A percentile compares a stretch with the other conserved stretches of the same genome.
Evolutionary conservation across 2,329 filamentous ascomycete genomes (phyloP).

Genomic region (Aspergillus spinulosporus): DNA sequence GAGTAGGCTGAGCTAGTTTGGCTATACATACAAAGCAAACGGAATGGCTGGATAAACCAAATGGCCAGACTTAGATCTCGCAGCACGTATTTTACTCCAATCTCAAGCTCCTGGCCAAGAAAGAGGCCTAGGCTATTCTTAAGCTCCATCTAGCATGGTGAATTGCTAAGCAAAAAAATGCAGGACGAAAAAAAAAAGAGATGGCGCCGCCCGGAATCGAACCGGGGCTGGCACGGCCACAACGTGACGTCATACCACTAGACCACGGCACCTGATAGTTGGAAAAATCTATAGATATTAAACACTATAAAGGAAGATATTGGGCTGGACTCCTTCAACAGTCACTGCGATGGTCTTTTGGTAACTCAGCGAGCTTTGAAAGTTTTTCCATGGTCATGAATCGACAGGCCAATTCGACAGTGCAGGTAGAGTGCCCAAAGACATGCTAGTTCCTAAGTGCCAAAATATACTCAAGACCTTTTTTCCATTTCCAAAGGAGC

Average conservation of each 20-base stretch:
- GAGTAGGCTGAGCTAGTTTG: too few relatives aligned
- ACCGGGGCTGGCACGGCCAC: slow-evolving; percentile 33
- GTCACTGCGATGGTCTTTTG: neutral
- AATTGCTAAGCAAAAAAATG: neutral
- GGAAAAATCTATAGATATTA: neutral
- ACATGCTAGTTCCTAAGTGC: too few relatives aligned
- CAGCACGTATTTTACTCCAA: too few relatives aligned
- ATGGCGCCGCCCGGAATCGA: slow-evolving; percentile 31
- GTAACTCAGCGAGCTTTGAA: too few relatives aligned
- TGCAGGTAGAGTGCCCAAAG: too few relatives aligned
- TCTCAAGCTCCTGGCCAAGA: neutral
- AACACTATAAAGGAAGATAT: neutral
- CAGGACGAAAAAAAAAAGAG: slow-evolving; percentile 6
- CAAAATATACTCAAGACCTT: too few relatives aligned
- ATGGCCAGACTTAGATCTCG: too few relatives aligned
- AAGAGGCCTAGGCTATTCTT: neutral
- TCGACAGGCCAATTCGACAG: too few relatives aligned
- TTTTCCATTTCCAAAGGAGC: too few relatives aligned
- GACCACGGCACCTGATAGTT: slow-evolving; percentile 21
- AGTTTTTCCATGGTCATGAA: too few relatives aligned
- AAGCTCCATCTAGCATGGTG: neutral
- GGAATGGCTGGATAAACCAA: too few relatives aligned
- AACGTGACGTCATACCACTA: slow-evolving; percentile 33
- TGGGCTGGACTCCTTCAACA: neutral
- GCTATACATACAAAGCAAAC: too few relatives aligned